These are phyloP conservation scores for Hypericum perforatum DNA, from an alignment of 345 rosid genomes.

Conservation along the genomic window DNA sequence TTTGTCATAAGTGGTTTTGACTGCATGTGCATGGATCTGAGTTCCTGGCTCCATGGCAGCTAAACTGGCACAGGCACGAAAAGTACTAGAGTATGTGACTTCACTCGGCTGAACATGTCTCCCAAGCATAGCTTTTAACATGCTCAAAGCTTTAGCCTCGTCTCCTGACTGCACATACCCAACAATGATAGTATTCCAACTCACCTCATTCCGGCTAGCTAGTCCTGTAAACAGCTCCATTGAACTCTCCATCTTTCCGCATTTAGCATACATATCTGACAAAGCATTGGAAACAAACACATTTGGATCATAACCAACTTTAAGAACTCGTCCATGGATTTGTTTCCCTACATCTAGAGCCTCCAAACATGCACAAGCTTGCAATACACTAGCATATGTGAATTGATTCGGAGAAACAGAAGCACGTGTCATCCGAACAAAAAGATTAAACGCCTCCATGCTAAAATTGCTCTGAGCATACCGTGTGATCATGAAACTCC, in stretches of 20 bases:
- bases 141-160: slow-evolving; percentile 45
- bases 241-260: slow-evolving; percentile 56
- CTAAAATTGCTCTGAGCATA: slow-evolving; percentile 50
- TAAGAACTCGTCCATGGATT: slow-evolving; percentile 50
- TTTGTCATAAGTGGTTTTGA: slow-evolving; percentile 49
- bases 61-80: slow-evolving; percentile 70
- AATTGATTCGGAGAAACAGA: slow-evolving; percentile 62
- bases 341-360: slow-evolving; percentile 48
- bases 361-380: slow-evolving; percentile 51
- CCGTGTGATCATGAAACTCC: slow-evolving; percentile 90
- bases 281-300: slow-evolving; percentile 68
- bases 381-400: slow-evolving; percentile 60
- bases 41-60: slow-evolving; percentile 63
- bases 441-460: slow-evolving; percentile 47
- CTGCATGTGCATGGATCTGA: slow-evolving; percentile 53
- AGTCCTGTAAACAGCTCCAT: slow-evolving; percentile 45
- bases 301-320: slow-evolving; percentile 38
- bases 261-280: slow-evolving; percentile 71
- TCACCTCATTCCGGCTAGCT: slow-evolving; percentile 44
- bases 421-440: slow-evolving; percentile 51
- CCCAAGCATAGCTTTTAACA: slow-evolving; percentile 52
- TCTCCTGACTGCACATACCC: slow-evolving; percentile 48
- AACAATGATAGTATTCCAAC: slow-evolving; percentile 83
- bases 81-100: slow-evolving; percentile 69
- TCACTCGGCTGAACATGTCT: slow-evolving; percentile 45